A percentile compares a stretch with the other conserved stretches of the same genome.
Evolutionary conservation across 2,329 filamentous ascomycete species (phyloP).

Genomic region (Calonectria pseudoreteaudii): DNA sequence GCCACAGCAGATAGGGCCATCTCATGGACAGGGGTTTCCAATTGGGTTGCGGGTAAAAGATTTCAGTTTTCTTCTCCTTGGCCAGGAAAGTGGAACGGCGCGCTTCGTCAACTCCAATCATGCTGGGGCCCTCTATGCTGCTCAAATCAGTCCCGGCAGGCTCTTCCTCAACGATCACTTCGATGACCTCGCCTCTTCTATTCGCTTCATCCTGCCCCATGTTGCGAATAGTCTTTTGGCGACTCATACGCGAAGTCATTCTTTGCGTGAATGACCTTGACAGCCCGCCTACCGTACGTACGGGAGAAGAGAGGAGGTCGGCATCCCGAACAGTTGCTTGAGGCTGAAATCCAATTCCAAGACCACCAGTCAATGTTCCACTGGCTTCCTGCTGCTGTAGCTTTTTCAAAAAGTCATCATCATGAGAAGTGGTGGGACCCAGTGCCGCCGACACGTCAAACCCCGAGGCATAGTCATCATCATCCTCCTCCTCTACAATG

Average conservation of each 20-base stretch:
- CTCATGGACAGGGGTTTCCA: slow-evolving; percentile 77
- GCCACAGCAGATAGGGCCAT: slow-evolving; percentile 67
- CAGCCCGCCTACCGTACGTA: slow-evolving; percentile 49
- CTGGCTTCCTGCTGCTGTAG: slow-evolving; percentile 65
- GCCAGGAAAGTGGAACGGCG: slow-evolving; percentile 53
- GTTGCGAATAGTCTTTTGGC: slow-evolving; percentile 58
- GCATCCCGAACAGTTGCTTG: slow-evolving; percentile 60
- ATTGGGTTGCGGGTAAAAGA: slow-evolving; percentile 73
- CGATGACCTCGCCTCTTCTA: slow-evolving; percentile 68
- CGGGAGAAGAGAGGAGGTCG: slow-evolving; percentile 59
- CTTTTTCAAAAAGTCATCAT: slow-evolving; percentile 57
- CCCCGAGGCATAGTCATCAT: slow-evolving; percentile 46
- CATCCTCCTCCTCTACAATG: slow-evolving; percentile 47
- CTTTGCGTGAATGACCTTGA: slow-evolving; percentile 57
- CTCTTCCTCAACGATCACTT: slow-evolving; percentile 63
- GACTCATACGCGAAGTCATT: slow-evolving; percentile 39
- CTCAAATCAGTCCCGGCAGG: slow-evolving; percentile 63
- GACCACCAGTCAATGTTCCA: slow-evolving; percentile 68
- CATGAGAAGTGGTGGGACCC: slow-evolving; percentile 58
- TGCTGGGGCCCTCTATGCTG: slow-evolving; percentile 58
- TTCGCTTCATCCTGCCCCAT: slow-evolving; percentile 70
- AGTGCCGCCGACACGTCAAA: slow-evolving; percentile 61
- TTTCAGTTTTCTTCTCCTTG: slow-evolving; percentile 54
- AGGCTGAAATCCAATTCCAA: slow-evolving; percentile 66
- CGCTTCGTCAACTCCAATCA: slow-evolving; percentile 43